A percentile compares a stretch with the other conserved stretches of the same genome.
Conservation (phyloP, 345 rosid genomes). For the Salix brachista region DNA sequence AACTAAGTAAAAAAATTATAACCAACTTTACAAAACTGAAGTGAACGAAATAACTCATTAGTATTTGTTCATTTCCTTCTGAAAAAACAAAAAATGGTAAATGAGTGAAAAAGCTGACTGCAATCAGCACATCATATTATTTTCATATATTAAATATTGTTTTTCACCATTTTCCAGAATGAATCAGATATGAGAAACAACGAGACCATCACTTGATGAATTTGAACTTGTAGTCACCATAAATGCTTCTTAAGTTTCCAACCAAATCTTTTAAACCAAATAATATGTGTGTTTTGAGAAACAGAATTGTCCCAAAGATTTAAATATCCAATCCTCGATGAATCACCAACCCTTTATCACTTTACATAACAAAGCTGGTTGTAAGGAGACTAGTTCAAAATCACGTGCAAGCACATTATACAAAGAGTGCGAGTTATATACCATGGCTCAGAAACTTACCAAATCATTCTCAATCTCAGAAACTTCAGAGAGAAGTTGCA, state of each 20-base stretch:
- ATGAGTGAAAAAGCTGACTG: background rate
- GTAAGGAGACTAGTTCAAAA: background rate
- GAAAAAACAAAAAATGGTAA: background rate
- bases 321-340: no score
- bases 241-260: background rate
- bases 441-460: conserved; percentile 30
- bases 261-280: background rate
- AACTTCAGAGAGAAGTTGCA: conserved; percentile 38
- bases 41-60: background rate
- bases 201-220: background rate
- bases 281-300: no score
- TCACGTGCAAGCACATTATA: background rate
- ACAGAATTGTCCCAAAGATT: no score
- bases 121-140: background rate
- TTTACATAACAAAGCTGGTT: background rate
- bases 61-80: background rate
- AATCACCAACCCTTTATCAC: no score
- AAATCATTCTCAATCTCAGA: conserved; percentile 33
- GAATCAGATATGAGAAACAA: background rate
- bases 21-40: background rate
- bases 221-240: background rate
- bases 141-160: background rate
- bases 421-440: background rate
- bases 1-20: background rate
- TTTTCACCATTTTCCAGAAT: background rate